Conservation (phyloP, 2,329 filamentous ascomycete genomes). For the Ophiostoma piceae region DNA sequence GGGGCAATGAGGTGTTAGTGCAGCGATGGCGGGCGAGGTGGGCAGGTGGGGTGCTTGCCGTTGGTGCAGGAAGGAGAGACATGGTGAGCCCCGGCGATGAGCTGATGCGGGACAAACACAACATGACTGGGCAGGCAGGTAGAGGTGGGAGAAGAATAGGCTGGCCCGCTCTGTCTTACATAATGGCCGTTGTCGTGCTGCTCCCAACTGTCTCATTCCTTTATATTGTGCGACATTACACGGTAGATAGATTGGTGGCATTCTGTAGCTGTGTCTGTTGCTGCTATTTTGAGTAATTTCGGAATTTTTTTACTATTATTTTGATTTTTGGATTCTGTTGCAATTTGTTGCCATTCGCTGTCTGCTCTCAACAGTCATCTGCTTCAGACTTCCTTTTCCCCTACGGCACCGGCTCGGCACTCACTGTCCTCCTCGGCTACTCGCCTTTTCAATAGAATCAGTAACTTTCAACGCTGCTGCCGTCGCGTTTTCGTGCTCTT, state of each 20-base stretch:
- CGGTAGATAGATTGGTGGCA: neutral
- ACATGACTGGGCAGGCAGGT: slow-evolving; percentile 9
- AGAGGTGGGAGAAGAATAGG: neutral
- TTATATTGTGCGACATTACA: neutral
- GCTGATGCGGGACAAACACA: slow-evolving; percentile 17
- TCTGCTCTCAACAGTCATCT: neutral
- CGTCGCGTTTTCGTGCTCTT: slow-evolving; percentile 21
- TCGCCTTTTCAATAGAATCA: neutral
- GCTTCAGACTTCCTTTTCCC: neutral
- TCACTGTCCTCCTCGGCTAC: neutral
- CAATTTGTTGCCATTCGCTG: neutral
- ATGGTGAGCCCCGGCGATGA: slow-evolving; percentile 15
- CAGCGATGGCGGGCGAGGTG: slow-evolving; percentile 3
- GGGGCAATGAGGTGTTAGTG: slow-evolving; percentile 24
- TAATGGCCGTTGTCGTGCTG: neutral
- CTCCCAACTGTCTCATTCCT: slow-evolving; percentile 2
- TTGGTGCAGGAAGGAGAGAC: slow-evolving; percentile 12
- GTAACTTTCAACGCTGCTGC: neutral
- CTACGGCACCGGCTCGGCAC: slow-evolving; percentile 6
- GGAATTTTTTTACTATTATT: no score
- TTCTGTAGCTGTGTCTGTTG: neutral
- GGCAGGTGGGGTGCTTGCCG: slow-evolving; percentile 20
- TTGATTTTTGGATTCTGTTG: no score
- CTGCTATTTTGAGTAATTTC: neutral
- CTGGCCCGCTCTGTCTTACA: neutral